These are phyloP conservation scores for Pseudogymnoascus sp. DNA, from an alignment of 2,329 filamentous ascomycete genomes.

Conservation along the genomic window DNA sequence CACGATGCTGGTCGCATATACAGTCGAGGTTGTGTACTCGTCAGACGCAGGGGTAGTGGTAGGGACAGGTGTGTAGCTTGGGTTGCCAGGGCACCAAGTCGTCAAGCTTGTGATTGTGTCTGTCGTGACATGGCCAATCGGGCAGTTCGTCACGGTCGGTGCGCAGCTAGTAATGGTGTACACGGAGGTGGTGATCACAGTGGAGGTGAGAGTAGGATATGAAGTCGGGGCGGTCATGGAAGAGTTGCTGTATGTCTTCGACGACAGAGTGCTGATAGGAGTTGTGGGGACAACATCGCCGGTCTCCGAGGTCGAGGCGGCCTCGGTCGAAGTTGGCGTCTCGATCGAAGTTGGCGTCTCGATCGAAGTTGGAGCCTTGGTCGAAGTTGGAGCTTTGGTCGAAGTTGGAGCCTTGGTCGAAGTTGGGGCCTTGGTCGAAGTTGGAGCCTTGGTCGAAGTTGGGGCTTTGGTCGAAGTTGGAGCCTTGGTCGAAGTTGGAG, in stretches of 20 bases:
- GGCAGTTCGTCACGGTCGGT: slow-evolving; percentile 44
- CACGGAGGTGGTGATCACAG: slow-evolving; percentile 43
- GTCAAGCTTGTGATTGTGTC: slow-evolving; percentile 38
- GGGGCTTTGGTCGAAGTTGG: background rate
- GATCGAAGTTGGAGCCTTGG: background rate
- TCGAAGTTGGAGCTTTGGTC: background rate
- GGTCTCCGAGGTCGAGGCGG: background rate
- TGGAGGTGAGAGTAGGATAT: slow-evolving; percentile 28
- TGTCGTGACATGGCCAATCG: slow-evolving; percentile 35
- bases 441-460: background rate
- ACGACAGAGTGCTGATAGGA: background rate
- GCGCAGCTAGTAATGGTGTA: slow-evolving; percentile 46
- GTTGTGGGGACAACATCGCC: background rate
- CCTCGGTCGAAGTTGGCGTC: background rate
- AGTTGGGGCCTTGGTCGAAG: background rate
- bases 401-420: background rate
- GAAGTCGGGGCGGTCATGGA: background rate
- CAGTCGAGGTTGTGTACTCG: slow-evolving; percentile 10
- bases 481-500: background rate
- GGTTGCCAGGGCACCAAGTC: slow-evolving; percentile 35
- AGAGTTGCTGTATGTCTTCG: slow-evolving; percentile 6
- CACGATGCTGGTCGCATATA: slow-evolving; percentile 11
- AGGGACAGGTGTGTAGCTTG: slow-evolving; percentile 6
- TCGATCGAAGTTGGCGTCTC: background rate
- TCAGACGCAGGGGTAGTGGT: background rate